Percentiles rank a stretch among this genome's conserved stretches.
Evolutionary conservation across 176 grass and related monocot species (phyloP).

Genomic region (Alloteropsis semialata): DNA sequence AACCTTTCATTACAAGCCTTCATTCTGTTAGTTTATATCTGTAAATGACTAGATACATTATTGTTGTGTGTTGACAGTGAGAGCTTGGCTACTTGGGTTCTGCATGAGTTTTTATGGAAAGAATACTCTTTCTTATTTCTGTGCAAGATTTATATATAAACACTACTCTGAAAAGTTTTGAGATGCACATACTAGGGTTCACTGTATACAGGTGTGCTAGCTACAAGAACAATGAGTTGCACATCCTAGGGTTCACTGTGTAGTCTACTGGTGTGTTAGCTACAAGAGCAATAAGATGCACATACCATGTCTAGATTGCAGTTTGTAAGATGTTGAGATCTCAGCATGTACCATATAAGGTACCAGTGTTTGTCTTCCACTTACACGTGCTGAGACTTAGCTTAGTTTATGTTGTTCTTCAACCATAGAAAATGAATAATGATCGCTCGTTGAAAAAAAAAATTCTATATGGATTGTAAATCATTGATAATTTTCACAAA

Average conservation of each 20-base stretch:
- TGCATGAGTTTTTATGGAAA: neutral
- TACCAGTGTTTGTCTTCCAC: neutral
- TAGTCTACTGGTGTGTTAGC: neutral
- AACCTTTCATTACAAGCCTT: too few species aligned
- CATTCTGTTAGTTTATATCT: neutral
- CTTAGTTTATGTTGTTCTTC: too few species aligned
- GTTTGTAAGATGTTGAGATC: neutral
- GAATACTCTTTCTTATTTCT: neutral
- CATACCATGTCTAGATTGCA: neutral
- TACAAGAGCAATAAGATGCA: neutral
- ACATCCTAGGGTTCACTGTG: neutral
- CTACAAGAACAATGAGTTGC: neutral
- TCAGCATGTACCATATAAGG: neutral
- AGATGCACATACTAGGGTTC: neutral
- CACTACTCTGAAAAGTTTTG: neutral
- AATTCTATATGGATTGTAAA: neutral
- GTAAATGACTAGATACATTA: too few species aligned
- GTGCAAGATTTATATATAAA: neutral
- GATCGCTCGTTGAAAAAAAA: too few species aligned
- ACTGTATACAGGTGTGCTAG: neutral
- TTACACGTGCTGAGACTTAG: too few species aligned
- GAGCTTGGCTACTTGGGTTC: neutral
- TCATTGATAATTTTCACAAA: neutral
- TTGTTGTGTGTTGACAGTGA: neutral
- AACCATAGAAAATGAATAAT: too few species aligned